phyloP scores from a whole-genome alignment of 768 basidiomycete genomes.

The Suillus hirtellus region DNA sequence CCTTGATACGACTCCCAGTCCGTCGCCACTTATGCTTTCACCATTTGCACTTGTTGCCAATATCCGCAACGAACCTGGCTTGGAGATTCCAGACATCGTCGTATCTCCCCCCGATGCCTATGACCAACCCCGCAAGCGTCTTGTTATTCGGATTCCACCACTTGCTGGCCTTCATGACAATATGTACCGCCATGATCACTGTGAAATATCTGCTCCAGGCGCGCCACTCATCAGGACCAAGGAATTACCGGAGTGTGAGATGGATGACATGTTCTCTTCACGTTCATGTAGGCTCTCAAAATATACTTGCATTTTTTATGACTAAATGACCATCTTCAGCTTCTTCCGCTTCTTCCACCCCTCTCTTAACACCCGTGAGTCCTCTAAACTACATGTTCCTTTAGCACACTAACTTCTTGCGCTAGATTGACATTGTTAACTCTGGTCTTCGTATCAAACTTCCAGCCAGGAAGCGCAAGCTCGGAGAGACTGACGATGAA shows the following conservation, averaged over 20 bases:
- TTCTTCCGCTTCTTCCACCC: constrained; percentile 10
- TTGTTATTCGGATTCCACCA: constrained; percentile 11
- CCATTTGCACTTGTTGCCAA: neutral
- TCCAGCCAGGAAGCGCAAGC: constrained; percentile 28
- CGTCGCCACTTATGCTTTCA: neutral
- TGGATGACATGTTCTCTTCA: constrained; percentile 18
- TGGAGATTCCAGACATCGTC: constrained; percentile 14
- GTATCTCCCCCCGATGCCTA: constrained; percentile 1
- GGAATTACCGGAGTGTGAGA: constrained; percentile 25
- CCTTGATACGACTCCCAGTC: constrained; percentile 28
- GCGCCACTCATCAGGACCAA: constrained; percentile 28
- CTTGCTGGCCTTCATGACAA: constrained; percentile 6
- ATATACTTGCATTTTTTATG: neutral
- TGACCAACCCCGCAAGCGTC: neutral
- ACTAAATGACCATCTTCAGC: constrained; percentile 14
- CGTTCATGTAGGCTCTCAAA: constrained; percentile 19
- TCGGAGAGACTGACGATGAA: constrained; percentile 19
- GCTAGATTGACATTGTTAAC: constrained; percentile 14
- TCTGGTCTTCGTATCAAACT: constrained; percentile 29
- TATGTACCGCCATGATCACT: constrained; percentile 7
- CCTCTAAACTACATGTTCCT: neutral
- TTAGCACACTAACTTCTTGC: constrained; percentile 1
- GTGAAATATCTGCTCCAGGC: constrained; percentile 15
- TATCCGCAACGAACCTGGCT: constrained; percentile 2
- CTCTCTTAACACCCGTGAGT: constrained; percentile 22